phyloP scores from a whole-genome alignment of 2,329 filamentous ascomycete species.

The Leptographium lundbergii region DNA sequence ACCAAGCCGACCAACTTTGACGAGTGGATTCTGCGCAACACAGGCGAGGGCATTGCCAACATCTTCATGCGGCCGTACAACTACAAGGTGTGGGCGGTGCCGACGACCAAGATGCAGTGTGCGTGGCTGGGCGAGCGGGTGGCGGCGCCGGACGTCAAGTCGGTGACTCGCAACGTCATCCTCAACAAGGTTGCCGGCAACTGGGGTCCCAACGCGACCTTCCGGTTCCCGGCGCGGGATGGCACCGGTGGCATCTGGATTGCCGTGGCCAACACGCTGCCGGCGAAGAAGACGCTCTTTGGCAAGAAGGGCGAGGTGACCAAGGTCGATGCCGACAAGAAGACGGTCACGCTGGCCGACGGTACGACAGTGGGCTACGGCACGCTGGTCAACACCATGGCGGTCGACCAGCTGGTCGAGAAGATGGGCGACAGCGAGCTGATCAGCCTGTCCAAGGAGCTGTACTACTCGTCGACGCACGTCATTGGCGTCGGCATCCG shows the following conservation, averaged over 20 bases:
- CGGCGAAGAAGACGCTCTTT: constrained; percentile 82
- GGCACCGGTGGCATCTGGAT: constrained; percentile 99
- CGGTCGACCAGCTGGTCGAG: constrained; percentile 78
- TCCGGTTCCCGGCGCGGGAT: constrained; percentile 91
- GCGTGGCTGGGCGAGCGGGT: constrained; percentile 98
- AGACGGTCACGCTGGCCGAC: constrained; percentile 69
- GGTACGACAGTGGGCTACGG: constrained; percentile 84
- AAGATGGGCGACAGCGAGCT: constrained; percentile 81
- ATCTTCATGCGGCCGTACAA: constrained; percentile 99
- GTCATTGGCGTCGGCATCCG: constrained; percentile 94
- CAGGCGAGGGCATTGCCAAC: constrained; percentile 79
- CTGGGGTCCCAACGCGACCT: constrained; percentile 97
- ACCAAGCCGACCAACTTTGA: constrained; percentile 95
- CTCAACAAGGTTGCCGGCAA: constrained; percentile 91
- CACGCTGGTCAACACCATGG: constrained; percentile 93
- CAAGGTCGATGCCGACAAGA: constrained; percentile 76
- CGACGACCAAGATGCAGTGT: constrained; percentile 99
- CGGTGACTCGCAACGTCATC: constrained; percentile 84
- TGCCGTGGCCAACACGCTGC: constrained; percentile 84
- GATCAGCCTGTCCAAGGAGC: constrained; percentile 68
- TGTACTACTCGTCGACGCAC: constrained; percentile 96
- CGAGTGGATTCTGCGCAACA: constrained; percentile 93
- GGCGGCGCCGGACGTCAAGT: constrained; percentile 90
- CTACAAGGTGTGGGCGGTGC: constrained; percentile 99
- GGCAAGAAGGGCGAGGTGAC: constrained; percentile 73